phyloP scores from a whole-genome alignment of 805 yeast species.

The Suhomyces tanzawaensis region DNA sequence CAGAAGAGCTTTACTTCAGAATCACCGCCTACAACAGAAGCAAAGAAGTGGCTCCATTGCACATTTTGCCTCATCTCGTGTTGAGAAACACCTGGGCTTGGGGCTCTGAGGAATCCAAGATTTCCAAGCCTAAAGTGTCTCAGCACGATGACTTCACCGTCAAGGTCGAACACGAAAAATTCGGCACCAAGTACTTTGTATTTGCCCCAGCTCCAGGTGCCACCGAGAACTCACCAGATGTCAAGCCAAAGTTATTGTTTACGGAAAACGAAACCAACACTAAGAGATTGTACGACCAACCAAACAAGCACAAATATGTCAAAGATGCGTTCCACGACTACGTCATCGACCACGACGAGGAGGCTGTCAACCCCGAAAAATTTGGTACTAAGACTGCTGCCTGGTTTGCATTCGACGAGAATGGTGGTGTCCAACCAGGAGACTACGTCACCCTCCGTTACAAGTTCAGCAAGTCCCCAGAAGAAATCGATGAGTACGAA shows the following conservation, averaged over 20 bases:
- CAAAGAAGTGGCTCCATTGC: slow-evolving; percentile 81
- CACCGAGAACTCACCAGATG: slow-evolving; percentile 55
- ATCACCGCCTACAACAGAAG: slow-evolving; percentile 87
- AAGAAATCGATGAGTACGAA: slow-evolving; percentile 65
- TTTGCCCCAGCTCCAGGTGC: slow-evolving; percentile 82
- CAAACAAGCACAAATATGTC: slow-evolving; percentile 57
- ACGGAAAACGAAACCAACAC: slow-evolving; percentile 89
- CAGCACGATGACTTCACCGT: slow-evolving; percentile 47
- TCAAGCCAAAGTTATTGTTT: slow-evolving; percentile 73
- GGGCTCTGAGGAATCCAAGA: slow-evolving; percentile 56
- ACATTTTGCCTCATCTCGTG: slow-evolving; percentile 78
- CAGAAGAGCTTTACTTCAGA: slow-evolving; percentile 77
- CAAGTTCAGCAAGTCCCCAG: slow-evolving; percentile 49
- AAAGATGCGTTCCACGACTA: slow-evolving; percentile 93
- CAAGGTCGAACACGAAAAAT: slow-evolving; percentile 61
- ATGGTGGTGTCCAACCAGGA: slow-evolving; percentile 79
- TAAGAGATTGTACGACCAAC: slow-evolving; percentile 60
- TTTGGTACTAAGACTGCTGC: slow-evolving; percentile 85
- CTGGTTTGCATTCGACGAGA: slow-evolving; percentile 73
- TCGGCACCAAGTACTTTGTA: slow-evolving; percentile 59
- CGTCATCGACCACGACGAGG: slow-evolving; percentile 57
- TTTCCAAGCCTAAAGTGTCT: slow-evolving; percentile 48
- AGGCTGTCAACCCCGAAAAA: slow-evolving; percentile 65
- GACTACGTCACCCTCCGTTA: slow-evolving; percentile 85
- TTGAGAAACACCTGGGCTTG: slow-evolving; percentile 94